These are phyloP conservation scores for Talaromyces trachyspermus DNA, from an alignment of 495 filamentous ascomycete genomes.

Conservation along the genomic window DNA sequence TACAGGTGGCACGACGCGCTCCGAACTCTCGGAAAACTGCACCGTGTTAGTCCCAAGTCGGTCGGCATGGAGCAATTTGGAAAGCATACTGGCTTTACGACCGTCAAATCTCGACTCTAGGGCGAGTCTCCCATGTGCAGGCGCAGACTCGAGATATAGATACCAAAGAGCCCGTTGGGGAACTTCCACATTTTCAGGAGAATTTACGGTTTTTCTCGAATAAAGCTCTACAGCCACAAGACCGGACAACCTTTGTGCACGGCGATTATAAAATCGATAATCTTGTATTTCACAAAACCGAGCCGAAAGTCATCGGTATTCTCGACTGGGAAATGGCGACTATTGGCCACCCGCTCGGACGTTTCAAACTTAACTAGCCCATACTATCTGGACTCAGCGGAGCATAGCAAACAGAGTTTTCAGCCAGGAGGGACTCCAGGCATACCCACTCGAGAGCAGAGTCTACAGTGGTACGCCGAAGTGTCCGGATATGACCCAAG, in stretches of 20 bases:
- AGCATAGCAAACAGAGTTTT: slow-evolving; percentile 43
- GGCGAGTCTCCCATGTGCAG: slow-evolving; percentile 69
- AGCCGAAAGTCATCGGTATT: slow-evolving; percentile 84
- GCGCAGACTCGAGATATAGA: slow-evolving; percentile 67
- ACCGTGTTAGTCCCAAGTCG: slow-evolving; percentile 58
- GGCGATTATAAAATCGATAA: slow-evolving; percentile 99
- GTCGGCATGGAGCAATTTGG: slow-evolving; percentile 69
- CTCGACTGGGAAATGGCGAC: slow-evolving; percentile 98
- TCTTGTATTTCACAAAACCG: slow-evolving; percentile 83
- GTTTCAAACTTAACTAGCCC: slow-evolving; percentile 72
- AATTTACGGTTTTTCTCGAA: slow-evolving; percentile 72
- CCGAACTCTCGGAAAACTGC: slow-evolving; percentile 76
- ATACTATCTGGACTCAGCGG: slow-evolving; percentile 46
- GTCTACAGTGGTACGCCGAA: slow-evolving; percentile 70
- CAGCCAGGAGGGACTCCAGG: slow-evolving; percentile 55
- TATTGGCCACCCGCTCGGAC: slow-evolving; percentile 88
- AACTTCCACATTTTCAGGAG: slow-evolving; percentile 72
- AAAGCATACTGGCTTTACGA: slow-evolving; percentile 72
- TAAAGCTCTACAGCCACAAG: slow-evolving; percentile 59
- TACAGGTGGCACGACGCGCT: slow-evolving; percentile 75
- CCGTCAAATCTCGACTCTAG: slow-evolving; percentile 78
- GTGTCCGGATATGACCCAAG: slow-evolving; percentile 61
- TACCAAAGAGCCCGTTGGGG: slow-evolving; percentile 65
- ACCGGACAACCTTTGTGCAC: slow-evolving; percentile 75
- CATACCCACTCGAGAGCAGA: slow-evolving; percentile 63